Base-by-base conservation (phyloP, 73 alveolate genomes). In the Diophrys appendiculata region DNA sequence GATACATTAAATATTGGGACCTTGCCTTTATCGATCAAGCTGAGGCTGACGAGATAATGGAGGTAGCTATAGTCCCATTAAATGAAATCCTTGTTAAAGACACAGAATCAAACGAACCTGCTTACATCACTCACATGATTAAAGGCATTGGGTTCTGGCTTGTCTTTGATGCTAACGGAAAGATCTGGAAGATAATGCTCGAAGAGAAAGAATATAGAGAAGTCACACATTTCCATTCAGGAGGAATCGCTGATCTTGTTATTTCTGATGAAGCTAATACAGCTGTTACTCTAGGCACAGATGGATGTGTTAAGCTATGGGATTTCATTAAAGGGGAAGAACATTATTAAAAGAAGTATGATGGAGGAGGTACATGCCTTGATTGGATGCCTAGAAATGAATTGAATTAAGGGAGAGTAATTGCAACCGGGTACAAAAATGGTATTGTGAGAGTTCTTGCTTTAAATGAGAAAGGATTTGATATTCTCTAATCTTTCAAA, bases 1-100 rank as follows among this genome's bases (percentile, higher is more conserved):
- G 99, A 33, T 96, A 85, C 72, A 84, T 96, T 54, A 94, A 88
- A 83, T 94, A 96, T 93, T 97, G 99, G 99, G 95, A 94, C 55
- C 86, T 94, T 78, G 69, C 77, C 54, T 97, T 92, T 70, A 89
- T 97, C 29, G 99, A 95, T 81, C 77, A 91, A 53, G 99, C 98
- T 77, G 99, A 95, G 83, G 94, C 98, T 52, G 98, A 97, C 78
- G 99, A 97, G 86, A 80, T 88, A 56, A 78, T 92, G 69, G 95
- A 95, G 70, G 95, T 92, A 28, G 91, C 87, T 33, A 84, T 90
- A 52, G 72, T 86, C 35, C 98, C 98, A 23, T 67, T 76, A 11
- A 83, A 91, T 43, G 90, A 91, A 72, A 93, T 79, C 0, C 53
- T 76, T 29, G 80, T 88, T 68, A 56, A 60, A 30, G 90, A 90